Conservation (phyloP, 768 basidiomycete genomes). For the Cytidiella melzeri region DNA sequence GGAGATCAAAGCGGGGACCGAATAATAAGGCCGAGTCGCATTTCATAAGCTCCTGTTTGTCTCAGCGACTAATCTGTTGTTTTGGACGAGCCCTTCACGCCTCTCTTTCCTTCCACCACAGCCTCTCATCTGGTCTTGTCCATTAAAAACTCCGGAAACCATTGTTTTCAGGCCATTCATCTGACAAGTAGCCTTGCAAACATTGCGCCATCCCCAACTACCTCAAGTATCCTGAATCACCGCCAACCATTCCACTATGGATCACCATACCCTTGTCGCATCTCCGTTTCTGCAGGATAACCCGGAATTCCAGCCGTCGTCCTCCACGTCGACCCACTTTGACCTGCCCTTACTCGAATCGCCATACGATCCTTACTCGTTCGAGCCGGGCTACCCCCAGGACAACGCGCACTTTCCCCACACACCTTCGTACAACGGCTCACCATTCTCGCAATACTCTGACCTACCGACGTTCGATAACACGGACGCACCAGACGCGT, state of each 20-base stretch:
- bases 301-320: constrained; percentile 11
- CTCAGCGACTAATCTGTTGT: background rate
- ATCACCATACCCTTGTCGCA: constrained; percentile 9
- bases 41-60: constrained; percentile 12
- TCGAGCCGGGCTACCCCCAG: constrained; percentile 28
- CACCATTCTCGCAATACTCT: constrained; percentile 61
- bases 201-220: constrained; percentile 7
- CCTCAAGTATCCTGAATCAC: constrained; percentile 12
- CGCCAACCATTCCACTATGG: constrained; percentile 10
- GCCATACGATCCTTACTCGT: constrained; percentile 36
- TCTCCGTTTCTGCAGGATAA: constrained; percentile 11
- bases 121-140: constrained; percentile 5
- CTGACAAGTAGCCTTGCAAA: background rate
- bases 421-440: constrained; percentile 56
- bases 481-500: constrained; percentile 30
- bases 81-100: constrained; percentile 3
- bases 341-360: constrained; percentile 22
- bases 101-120: constrained; percentile 12
- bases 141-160: no score
- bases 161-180: no score
- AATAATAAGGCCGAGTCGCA: background rate
- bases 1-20: constrained; percentile 7
- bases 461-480: constrained; percentile 43
- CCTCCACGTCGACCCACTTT: constrained; percentile 11
- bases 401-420: constrained; percentile 38